Percentiles rank a stretch among this genome's conserved stretches.
Conservation (phyloP, 352 stramenopile genomes). For the Elongisporangium anandrum region DNA sequence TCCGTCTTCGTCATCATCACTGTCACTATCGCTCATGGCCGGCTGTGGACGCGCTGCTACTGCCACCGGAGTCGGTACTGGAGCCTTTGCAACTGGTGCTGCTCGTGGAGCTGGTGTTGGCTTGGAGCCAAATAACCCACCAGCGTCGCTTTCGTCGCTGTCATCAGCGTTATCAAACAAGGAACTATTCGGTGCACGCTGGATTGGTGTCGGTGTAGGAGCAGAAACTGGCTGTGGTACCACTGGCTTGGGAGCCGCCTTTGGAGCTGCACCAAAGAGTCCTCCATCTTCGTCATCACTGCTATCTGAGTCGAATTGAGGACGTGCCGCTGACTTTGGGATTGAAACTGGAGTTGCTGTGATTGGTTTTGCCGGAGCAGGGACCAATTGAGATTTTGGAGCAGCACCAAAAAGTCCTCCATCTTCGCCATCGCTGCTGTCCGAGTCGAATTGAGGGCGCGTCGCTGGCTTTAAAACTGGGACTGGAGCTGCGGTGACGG, state of each 20-base stretch:
- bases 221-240: conserved; percentile 2
- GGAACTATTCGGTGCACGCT: conserved; percentile 26
- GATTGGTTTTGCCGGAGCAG: conserved; percentile 3
- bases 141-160: conserved; percentile 47
- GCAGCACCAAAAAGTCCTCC: conserved; percentile 32
- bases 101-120: conserved; percentile 4
- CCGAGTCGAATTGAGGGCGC: conserved; percentile 2
- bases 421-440: conserved; percentile 17
- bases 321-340: conserved; percentile 3
- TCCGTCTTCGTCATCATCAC: conserved; percentile 17
- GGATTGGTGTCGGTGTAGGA: conserved; percentile 7
- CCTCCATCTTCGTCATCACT: conserved; percentile 31
- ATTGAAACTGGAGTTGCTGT: conserved; percentile 16
- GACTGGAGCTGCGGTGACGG: conserved; percentile 2
- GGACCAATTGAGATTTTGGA: neutral
- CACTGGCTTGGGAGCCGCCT: conserved; percentile 10
- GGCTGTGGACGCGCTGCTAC: conserved; percentile 6
- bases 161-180: conserved; percentile 54
- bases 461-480: neutral
- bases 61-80: neutral
- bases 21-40: conserved; percentile 15
- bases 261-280: conserved; percentile 39
- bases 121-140: conserved; percentile 23
- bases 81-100: neutral
- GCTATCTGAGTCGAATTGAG: neutral